Evolutionary conservation across 23 red algal species (phyloP).

Genomic region (Gracilaria caudata): DNA sequence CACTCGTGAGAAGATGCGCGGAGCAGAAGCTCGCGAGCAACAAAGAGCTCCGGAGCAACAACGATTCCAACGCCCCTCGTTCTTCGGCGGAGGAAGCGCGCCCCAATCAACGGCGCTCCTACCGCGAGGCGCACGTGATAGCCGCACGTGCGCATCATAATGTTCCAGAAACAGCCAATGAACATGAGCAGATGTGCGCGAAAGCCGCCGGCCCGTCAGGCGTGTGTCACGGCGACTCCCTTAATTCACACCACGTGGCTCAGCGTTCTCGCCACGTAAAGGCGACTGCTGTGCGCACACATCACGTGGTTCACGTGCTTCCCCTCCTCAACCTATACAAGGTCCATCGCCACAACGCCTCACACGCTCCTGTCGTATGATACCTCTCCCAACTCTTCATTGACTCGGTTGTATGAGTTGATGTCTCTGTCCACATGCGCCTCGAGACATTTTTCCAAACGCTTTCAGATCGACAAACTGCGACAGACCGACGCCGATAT

Average conservation of each 20-base stretch:
- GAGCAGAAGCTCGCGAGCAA: neutral
- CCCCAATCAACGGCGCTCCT: neutral
- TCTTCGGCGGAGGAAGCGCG: too few species aligned
- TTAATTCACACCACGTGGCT: neutral
- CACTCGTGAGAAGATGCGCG: neutral
- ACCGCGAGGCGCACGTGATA: neutral
- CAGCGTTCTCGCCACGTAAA: neutral
- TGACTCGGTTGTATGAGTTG: too few species aligned
- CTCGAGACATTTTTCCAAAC: too few species aligned
- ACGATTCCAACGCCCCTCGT: neutral
- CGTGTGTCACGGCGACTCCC: neutral
- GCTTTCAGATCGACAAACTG: too few species aligned
- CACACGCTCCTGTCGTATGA: too few species aligned
- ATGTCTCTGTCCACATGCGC: too few species aligned
- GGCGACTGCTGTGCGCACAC: too few species aligned
- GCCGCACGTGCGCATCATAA: neutral
- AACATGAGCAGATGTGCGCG: neutral
- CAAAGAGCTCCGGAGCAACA: neutral
- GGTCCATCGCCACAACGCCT: neutral
- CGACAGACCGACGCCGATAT: too few species aligned
- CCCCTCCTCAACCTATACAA: neutral
- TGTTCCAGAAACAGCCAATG: neutral
- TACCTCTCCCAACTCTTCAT: too few species aligned
- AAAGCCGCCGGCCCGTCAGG: neutral
- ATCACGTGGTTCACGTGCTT: neutral